phyloP scores from a whole-genome alignment of 2,329 filamentous ascomycete species.

The Aureobasidium melanogenum region DNA sequence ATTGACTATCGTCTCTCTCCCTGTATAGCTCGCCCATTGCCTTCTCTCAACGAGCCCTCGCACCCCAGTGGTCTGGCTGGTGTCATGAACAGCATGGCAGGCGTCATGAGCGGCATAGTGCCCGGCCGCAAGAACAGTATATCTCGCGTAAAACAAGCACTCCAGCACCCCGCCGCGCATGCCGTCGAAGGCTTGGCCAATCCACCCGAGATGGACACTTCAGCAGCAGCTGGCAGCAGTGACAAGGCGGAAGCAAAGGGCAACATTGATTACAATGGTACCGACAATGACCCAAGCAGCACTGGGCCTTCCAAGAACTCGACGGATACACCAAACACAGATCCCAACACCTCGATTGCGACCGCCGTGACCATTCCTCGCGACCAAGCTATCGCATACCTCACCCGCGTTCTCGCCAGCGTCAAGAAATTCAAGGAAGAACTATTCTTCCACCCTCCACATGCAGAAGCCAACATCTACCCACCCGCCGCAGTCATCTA shows the following conservation, averaged over 20 bases:
- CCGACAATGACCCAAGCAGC: constrained; percentile 18
- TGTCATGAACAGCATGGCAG: constrained; percentile 39
- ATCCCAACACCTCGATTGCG: constrained; percentile 19
- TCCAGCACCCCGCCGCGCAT: constrained; percentile 13
- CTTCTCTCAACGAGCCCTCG: constrained; percentile 37
- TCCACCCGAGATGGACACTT: constrained; percentile 21
- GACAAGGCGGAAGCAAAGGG: constrained; percentile 21
- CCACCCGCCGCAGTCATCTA: constrained; percentile 79
- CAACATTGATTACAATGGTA: constrained; percentile 33
- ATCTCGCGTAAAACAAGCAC: constrained; percentile 4
- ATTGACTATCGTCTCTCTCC: constrained; percentile 69
- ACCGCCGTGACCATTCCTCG: constrained; percentile 46
- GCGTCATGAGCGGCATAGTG: constrained; percentile 29
- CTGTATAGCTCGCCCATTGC: constrained; percentile 60
- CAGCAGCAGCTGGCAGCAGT: constrained; percentile 27
- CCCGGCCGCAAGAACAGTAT: constrained; percentile 22
- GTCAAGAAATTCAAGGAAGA: constrained; percentile 69
- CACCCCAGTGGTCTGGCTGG: constrained; percentile 32
- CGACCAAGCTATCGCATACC: constrained; percentile 54
- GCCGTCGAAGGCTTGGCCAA: constrained; percentile 20
- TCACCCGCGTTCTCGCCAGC: constrained; percentile 63
- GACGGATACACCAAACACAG: background rate
- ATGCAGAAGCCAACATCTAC: constrained; percentile 61
- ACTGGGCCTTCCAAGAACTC: constrained; percentile 7
- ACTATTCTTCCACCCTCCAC: constrained; percentile 51